Percentiles rank a stretch among this genome's conserved stretches.
Conservation (phyloP, 805 yeast species). For the Candida pseudoglaebosa region DNA sequence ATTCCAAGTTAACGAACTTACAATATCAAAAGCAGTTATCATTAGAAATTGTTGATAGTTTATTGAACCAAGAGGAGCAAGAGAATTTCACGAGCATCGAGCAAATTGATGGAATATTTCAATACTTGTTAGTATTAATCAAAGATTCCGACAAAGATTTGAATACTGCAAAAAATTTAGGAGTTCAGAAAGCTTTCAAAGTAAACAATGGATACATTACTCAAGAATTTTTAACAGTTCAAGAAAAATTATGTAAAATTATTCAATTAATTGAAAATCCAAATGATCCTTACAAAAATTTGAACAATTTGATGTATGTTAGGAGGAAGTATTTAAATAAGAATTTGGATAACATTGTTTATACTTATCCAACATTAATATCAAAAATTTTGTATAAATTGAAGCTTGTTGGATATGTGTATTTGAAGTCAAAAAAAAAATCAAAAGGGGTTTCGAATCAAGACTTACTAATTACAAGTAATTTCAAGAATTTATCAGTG, state of each 20-base stretch:
- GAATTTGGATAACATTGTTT: conserved; percentile 54
- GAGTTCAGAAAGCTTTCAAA: conserved; percentile 31
- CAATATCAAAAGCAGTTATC: conserved; percentile 56
- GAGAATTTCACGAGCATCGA: conserved; percentile 30
- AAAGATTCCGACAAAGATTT: conserved; percentile 25
- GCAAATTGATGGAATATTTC: conserved; percentile 58
- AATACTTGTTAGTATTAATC: conserved; percentile 54
- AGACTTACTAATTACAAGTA: conserved; percentile 35
- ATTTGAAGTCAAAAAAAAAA: conserved; percentile 19
- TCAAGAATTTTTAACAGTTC: conserved; percentile 41
- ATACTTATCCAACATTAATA: conserved; percentile 75
- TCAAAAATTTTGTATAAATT: conserved; percentile 57
- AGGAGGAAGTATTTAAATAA: conserved; percentile 45
- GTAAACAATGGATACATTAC: conserved; percentile 25
- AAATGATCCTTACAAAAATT: conserved; percentile 34
- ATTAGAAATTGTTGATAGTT: conserved; percentile 54
- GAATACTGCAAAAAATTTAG: conserved; percentile 37
- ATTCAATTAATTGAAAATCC: conserved; percentile 52
- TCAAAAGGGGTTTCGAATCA: conserved; percentile 20
- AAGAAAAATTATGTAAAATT: conserved; percentile 65
- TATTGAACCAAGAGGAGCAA: conserved; percentile 39
- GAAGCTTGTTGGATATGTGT: conserved; percentile 37
- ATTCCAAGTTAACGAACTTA: conserved; percentile 45
- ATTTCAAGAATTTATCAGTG: conserved; percentile 73
- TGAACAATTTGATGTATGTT: conserved; percentile 31